Base-by-base conservation (phyloP, 2,329 filamentous ascomycete genomes). In the Scorias spongiosa region DNA sequence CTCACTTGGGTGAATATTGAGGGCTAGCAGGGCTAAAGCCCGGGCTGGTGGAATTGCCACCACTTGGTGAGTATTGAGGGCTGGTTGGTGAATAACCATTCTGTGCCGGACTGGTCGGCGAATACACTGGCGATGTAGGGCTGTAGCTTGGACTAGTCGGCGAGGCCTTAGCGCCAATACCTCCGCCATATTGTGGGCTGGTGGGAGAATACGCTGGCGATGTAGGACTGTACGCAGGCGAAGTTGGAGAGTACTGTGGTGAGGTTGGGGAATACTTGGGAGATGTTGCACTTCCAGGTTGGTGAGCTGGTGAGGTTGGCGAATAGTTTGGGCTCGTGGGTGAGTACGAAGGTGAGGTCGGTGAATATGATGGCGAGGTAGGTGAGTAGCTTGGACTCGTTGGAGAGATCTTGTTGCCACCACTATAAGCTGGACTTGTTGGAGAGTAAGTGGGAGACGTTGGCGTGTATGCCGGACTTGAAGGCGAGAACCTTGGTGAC, bases 371-470 rank as follows among this genome's bases (percentile, higher is more conserved):
- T 63, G 68, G 84, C 40, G 84, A 89, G 0, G 84, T 86, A 2
- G 85, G 84, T 38, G 83, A 85, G 64, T 86, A 87, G 2, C 75
- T 76, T 8, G 75, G 77, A 34, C 69, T 73, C 1, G 71, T 76
- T 8, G 69, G 69, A 10, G 52, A 55, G 12, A 47, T 48, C 42
- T 50, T 50, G 44, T 41, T 50, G 29, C 41, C 39, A 29, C 51
- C 49, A 39, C 49, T 49, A 47, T 57, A 62, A n/a, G 55, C 52
- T 26, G 59, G 60, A 14, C 64, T 59, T 2, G 56, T 59, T 1
- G 60, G 59, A 37, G 58, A 61, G 44, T 58, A 60, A 4, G 50
- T 54, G n/a, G 59, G 59, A 18, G 56, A 59, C 5, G 58, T 60
- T 9, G 58, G 57, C 11, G 57, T 67, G 51, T 72, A 75, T 4